Conservation (phyloP, 176 grass and related monocot genomes). For the Avena atlantica region DNA sequence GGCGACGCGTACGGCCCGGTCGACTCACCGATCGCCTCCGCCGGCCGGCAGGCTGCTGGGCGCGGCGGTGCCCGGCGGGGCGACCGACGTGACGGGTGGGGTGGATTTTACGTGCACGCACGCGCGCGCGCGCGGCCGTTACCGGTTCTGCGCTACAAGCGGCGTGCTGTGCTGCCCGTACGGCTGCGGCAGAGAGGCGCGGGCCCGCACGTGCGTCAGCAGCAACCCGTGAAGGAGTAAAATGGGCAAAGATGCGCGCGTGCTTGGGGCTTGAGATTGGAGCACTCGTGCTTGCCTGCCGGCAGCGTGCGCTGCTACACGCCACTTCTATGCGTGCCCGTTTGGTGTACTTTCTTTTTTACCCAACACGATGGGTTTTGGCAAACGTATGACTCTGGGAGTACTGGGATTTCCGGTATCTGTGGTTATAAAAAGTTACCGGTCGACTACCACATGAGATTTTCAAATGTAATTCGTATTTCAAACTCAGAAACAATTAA, state of each 20-base stretch:
- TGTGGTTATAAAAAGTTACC: too few species aligned
- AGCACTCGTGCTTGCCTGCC: too few species aligned
- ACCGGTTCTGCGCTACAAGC: too few species aligned
- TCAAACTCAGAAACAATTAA: too few species aligned
- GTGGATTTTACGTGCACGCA: not conserved
- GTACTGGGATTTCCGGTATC: too few species aligned
- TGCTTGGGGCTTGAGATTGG: too few species aligned
- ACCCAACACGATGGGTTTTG: not conserved
- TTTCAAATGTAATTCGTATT: too few species aligned
- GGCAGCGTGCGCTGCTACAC: not conserved
- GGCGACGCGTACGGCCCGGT: too few species aligned
- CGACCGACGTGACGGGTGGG: slow-evolving; percentile 20
- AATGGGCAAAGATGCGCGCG: not conserved
- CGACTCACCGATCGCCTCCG: too few species aligned
- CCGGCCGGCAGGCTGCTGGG: not conserved
- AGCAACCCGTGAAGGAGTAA: not conserved
- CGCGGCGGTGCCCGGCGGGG: not conserved
- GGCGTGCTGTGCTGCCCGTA: slow-evolving; percentile 39
- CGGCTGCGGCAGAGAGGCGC: slow-evolving; percentile 15
- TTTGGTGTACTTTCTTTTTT: not conserved
- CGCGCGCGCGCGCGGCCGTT: not conserved
- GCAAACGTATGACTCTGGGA: too few species aligned
- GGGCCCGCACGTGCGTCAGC: not conserved
- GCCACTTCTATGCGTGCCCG: not conserved
- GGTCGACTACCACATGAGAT: too few species aligned